Percentiles rank a stretch among this genome's conserved stretches.
These are phyloP conservation scores for Podila epigama DNA, from an alignment of 192 early-diverging fungal genomes.

Conservation along the genomic window DNA sequence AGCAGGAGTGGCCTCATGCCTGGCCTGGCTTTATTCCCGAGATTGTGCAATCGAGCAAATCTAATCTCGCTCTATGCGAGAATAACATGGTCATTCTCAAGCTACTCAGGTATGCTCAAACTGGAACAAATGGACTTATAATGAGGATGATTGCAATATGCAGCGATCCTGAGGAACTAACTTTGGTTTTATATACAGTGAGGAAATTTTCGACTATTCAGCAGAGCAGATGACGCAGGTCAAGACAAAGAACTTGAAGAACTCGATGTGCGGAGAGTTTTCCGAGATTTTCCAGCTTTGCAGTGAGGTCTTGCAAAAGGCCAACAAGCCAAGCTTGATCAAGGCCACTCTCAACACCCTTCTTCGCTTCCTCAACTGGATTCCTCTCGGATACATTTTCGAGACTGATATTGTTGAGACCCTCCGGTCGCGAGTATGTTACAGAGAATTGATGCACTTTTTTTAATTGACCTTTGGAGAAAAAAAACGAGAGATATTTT, in stretches of 20 bases:
- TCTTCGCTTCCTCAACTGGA: slow-evolving; percentile 97
- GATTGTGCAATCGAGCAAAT: slow-evolving; percentile 93
- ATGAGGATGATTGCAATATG: too few relatives aligned
- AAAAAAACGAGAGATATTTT: too few relatives aligned
- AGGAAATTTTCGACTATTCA: slow-evolving; percentile 99
- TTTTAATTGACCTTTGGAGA: background rate
- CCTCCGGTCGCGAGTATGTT: slow-evolving; percentile 75
- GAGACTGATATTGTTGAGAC: slow-evolving; percentile 91
- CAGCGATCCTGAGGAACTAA: too few relatives aligned
- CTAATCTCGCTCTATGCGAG: slow-evolving; percentile 92
- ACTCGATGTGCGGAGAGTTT: slow-evolving; percentile 95
- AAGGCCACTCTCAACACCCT: slow-evolving; percentile 93
- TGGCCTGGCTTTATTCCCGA: slow-evolving; percentile 99
- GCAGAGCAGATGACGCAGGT: slow-evolving; percentile 98
- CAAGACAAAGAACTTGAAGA: slow-evolving; percentile 93
- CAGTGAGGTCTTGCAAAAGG: slow-evolving; percentile 92
- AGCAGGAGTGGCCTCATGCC: slow-evolving; percentile 99
- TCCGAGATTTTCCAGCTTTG: slow-evolving; percentile 95
- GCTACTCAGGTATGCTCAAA: slow-evolving; percentile 93
- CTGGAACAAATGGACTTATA: too few relatives aligned
- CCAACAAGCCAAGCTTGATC: slow-evolving; percentile 88
- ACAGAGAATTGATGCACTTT: background rate
- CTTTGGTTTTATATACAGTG: slow-evolving; percentile 59
- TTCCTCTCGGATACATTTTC: slow-evolving; percentile 98
- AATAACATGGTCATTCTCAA: slow-evolving; percentile 99